A percentile compares a stretch with the other conserved stretches of the same genome.
Evolutionary conservation across 768 basidiomycete species (phyloP).

Genomic region (Trametes meyenii): DNA sequence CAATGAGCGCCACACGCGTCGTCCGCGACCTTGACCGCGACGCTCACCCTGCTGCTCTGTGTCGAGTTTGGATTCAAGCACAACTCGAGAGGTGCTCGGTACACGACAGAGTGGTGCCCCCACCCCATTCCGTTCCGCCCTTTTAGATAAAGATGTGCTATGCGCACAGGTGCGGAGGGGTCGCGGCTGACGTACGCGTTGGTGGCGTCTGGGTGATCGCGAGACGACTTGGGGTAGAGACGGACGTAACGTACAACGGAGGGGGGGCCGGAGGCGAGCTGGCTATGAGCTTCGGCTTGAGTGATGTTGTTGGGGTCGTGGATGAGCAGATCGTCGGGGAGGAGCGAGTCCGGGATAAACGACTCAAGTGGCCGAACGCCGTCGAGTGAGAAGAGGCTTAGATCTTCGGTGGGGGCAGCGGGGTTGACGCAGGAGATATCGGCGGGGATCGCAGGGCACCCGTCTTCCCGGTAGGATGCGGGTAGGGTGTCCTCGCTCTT

Average conservation of each 20-base stretch:
- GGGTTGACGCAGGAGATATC: no score
- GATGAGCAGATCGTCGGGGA: slow-evolving; percentile 24
- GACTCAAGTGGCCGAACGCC: slow-evolving; percentile 9
- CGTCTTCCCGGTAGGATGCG: no score
- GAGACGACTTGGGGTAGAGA: neutral
- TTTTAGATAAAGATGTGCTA: slow-evolving; percentile 52
- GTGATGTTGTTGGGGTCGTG: slow-evolving; percentile 15
- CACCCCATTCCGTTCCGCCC: slow-evolving; percentile 38
- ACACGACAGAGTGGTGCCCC: slow-evolving; percentile 55
- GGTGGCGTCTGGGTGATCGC: neutral
- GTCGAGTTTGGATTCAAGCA: slow-evolving; percentile 32
- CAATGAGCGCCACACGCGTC: neutral
- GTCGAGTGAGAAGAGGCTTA: neutral
- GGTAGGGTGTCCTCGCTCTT: no score
- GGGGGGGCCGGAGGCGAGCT: neutral
- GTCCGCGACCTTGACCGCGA: slow-evolving; percentile 27
- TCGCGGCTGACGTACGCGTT: neutral
- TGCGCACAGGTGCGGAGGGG: neutral
- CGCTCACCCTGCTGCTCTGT: slow-evolving; percentile 18
- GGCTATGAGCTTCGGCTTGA: neutral
- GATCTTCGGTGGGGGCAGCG: neutral
- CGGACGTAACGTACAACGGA: slow-evolving; percentile 12
- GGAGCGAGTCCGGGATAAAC: slow-evolving; percentile 21
- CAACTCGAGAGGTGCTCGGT: slow-evolving; percentile 51
- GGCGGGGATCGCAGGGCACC: no score